Conservation (phyloP, 148 eudicot species). For the Fagopyrum tataricum region DNA sequence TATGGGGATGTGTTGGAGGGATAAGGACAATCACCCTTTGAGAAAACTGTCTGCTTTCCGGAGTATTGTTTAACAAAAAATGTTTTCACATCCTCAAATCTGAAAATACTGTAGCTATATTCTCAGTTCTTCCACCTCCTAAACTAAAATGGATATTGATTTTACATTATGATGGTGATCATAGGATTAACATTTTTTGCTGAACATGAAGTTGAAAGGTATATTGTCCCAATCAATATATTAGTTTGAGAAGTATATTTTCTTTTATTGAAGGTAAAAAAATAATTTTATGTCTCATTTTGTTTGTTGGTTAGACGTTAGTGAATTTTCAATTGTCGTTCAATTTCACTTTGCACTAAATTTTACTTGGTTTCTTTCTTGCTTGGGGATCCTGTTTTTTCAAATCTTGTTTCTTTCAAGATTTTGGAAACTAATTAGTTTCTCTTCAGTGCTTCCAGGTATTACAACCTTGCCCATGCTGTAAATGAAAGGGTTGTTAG, state of each 20-base stretch:
- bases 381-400: not conserved
- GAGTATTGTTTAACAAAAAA: not conserved
- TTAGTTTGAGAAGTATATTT: not conserved
- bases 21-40: not conserved
- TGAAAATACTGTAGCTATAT: not conserved
- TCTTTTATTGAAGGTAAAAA: not conserved
- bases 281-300: not conserved
- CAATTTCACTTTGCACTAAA: not conserved
- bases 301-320: not conserved
- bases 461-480: conserved; percentile 96
- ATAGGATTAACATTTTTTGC: not conserved
- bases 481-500: conserved; percentile 87
- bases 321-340: not conserved
- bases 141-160: not conserved
- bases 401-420: not conserved
- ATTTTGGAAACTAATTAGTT: conserved; percentile 10
- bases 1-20: not conserved
- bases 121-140: not conserved
- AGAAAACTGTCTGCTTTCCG: not conserved
- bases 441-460: conserved; percentile 39
- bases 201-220: not conserved
- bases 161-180: not conserved
- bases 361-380: not conserved
- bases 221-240: not conserved
- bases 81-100: not conserved